These are phyloP conservation scores for Peniophora sp. DNA, from an alignment of 1,284 basidiomycete species.

Conservation along the genomic window DNA sequence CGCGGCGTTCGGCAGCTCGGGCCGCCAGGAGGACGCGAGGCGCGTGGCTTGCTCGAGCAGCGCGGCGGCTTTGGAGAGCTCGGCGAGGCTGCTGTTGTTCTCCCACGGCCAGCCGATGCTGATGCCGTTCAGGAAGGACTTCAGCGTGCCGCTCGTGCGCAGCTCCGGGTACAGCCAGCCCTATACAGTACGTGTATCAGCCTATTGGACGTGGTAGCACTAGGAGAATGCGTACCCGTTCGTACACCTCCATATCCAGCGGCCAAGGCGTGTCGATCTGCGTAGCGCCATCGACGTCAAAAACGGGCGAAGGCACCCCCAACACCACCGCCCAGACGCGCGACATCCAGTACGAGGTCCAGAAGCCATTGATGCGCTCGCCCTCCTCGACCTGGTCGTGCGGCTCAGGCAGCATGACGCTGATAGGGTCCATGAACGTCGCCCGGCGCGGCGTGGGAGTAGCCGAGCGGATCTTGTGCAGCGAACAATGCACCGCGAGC, in stretches of 20 bases:
- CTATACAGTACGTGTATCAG: slow-evolving; percentile 5
- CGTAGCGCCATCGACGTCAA: slow-evolving; percentile 24
- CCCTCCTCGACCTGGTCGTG: slow-evolving; percentile 41
- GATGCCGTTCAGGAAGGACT: slow-evolving; percentile 1
- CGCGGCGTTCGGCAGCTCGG: slow-evolving; percentile 12
- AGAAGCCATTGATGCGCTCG: slow-evolving; percentile 60
- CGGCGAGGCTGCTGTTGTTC: neutral
- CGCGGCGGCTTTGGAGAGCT: neutral
- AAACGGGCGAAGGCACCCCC: slow-evolving; percentile 36
- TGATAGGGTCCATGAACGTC: slow-evolving; percentile 9
- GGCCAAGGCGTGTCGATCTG: slow-evolving; percentile 64
- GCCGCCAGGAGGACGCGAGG: slow-evolving; percentile 17
- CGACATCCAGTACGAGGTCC: slow-evolving; percentile 65
- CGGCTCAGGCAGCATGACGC: slow-evolving; percentile 22
- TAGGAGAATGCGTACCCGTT: slow-evolving; percentile 37
- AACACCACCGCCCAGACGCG: slow-evolving; percentile 55
- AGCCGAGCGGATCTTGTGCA: slow-evolving; percentile 24
- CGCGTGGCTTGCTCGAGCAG: slow-evolving; percentile 15
- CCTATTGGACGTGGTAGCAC: neutral
- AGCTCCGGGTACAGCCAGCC: slow-evolving; percentile 7
- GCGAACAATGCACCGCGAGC: slow-evolving; percentile 24
- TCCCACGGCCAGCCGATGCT: slow-evolving; percentile 1
- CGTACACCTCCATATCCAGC: slow-evolving; percentile 49
- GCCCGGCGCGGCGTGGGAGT: slow-evolving; percentile 6
- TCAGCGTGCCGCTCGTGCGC: neutral